Conservation (phyloP, 805 yeast species). For the Nakazawaea laoshanensis region DNA sequence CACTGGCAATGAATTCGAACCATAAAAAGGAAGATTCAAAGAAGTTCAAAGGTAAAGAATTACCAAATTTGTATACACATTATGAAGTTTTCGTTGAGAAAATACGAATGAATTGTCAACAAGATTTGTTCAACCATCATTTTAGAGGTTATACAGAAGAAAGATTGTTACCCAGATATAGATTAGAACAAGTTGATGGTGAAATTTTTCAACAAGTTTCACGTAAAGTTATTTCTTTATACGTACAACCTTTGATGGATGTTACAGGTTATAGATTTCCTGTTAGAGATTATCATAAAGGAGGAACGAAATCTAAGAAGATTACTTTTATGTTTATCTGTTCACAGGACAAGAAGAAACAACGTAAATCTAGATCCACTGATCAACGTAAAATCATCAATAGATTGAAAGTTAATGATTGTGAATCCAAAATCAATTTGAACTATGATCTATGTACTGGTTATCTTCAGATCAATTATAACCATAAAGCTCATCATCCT, state of each 20-base stretch:
- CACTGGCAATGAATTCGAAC: conserved; percentile 6
- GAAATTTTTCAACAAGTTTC: conserved; percentile 26
- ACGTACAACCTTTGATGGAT: conserved; percentile 30
- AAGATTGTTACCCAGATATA: conserved; percentile 24
- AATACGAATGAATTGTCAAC: conserved; percentile 23
- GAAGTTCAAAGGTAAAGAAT: conserved; percentile 19
- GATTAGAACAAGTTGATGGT: conserved; percentile 20
- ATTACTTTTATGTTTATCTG: conserved; percentile 36
- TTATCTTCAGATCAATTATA: conserved; percentile 24
- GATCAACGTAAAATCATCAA: conserved; percentile 28
- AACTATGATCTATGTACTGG: conserved; percentile 31
- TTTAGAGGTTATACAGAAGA: conserved; percentile 24
- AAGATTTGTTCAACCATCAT: conserved; percentile 27
- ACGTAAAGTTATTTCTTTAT: conserved; percentile 24
- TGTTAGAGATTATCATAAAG: conserved; percentile 35
- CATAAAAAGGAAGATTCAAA: conserved; percentile 6
- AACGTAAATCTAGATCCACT: conserved; percentile 32
- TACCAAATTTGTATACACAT: conserved; percentile 26
- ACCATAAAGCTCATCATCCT: conserved; percentile 32
- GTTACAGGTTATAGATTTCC: conserved; percentile 34
- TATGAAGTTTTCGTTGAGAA: conserved; percentile 24
- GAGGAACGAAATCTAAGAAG: conserved; percentile 30
- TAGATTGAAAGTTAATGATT: conserved; percentile 30
- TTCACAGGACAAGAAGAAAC: conserved; percentile 33
- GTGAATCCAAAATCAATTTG: conserved; percentile 30